Conservation (phyloP, 2,329 filamentous ascomycete species). For the Raffaelea albimanens region DNA sequence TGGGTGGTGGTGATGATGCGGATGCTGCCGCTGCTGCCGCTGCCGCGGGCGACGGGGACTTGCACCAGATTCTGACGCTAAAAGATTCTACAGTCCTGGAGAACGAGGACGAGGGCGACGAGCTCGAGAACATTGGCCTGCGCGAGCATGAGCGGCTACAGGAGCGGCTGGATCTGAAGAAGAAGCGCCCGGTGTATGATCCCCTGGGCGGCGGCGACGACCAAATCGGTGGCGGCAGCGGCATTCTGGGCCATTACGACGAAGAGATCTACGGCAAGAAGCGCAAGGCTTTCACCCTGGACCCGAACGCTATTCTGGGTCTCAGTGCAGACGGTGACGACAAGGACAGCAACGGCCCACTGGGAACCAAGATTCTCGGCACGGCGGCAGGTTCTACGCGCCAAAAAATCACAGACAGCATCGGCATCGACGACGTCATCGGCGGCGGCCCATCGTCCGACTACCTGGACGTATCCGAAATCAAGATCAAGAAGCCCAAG, state of each 20-base stretch:
- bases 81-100: conserved; percentile 84
- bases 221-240: conserved; percentile 53
- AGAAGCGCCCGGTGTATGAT: conserved; percentile 82
- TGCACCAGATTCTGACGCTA: conserved; percentile 71
- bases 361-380: background rate
- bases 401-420: conserved; percentile 53
- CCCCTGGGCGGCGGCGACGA: conserved; percentile 51
- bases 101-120: conserved; percentile 79
- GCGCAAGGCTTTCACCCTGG: conserved; percentile 76
- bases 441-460: conserved; percentile 65
- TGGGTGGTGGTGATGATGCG: conserved; percentile 72
- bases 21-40: too few relatives aligned
- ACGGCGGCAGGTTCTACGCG: conserved; percentile 12
- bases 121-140: conserved; percentile 70
- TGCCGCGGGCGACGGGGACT: too few relatives aligned
- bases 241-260: conserved; percentile 83
- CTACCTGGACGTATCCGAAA: conserved; percentile 75
- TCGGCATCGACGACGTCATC: conserved; percentile 64
- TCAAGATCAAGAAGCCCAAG: conserved; percentile 90
- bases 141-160: conserved; percentile 62
- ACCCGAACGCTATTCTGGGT: conserved; percentile 61
- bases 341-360: background rate
- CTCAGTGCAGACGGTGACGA: conserved; percentile 47
- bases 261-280: conserved; percentile 92
- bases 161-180: conserved; percentile 77